These are phyloP conservation scores for Stagonosporopsis tanaceti DNA, from an alignment of 2,329 filamentous ascomycete genomes.

Conservation along the genomic window DNA sequence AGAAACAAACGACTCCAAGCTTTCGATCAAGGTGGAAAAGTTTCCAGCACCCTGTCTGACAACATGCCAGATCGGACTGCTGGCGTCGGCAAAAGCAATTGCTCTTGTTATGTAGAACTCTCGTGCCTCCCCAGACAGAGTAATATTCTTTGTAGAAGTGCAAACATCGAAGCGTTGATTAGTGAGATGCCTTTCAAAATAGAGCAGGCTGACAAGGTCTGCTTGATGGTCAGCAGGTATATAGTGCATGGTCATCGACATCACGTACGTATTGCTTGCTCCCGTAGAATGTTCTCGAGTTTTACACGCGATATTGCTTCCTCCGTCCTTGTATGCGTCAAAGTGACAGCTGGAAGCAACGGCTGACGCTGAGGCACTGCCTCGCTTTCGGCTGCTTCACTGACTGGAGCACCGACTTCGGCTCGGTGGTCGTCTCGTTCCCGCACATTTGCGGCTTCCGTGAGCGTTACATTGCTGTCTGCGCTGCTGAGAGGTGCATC, in stretches of 20 bases:
- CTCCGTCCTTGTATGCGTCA: not conserved
- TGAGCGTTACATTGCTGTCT: not conserved
- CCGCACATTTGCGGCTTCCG: not conserved
- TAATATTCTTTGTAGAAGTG: not conserved
- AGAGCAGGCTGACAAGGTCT: not conserved
- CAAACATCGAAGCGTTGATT: not conserved
- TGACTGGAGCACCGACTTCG: not conserved
- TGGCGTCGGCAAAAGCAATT: not conserved
- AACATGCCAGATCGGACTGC: not conserved
- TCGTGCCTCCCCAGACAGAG: not conserved
- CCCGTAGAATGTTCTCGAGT: not conserved
- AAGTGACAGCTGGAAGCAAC: not conserved
- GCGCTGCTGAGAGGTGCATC: not conserved
- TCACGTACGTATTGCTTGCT: conserved; percentile 3
- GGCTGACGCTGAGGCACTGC: not conserved
- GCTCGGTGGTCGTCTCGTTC: not conserved
- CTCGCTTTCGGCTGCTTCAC: not conserved
- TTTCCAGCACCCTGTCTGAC: not conserved
- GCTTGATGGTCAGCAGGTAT: not conserved
- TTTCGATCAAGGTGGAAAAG: not conserved
- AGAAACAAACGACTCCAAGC: not conserved
- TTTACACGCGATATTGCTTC: not conserved
- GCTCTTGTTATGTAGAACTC: not conserved
- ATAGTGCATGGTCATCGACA: not conserved
- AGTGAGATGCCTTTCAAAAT: not conserved